Conservation (phyloP, 1,284 basidiomycete genomes). For the Ceratobasidium sp. region DNA sequence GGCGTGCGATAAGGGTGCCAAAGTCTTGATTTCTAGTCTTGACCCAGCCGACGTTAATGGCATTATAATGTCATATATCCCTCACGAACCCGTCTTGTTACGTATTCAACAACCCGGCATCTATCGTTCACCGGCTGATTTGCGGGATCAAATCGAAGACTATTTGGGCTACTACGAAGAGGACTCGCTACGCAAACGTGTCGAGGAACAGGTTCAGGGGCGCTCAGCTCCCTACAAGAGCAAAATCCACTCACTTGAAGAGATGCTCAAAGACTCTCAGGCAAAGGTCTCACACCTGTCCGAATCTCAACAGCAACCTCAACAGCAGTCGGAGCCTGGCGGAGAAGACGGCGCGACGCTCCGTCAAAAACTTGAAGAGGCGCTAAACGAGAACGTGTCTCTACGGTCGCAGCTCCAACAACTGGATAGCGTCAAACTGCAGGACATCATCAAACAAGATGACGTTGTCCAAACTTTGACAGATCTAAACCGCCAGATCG, state of each 20-base stretch:
- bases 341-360: not conserved
- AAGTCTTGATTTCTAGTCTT: conserved; percentile 6
- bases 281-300: conserved; percentile 1
- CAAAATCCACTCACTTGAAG: not conserved
- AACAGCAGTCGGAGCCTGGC: not conserved
- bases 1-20: not conserved
- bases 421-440: conserved; percentile 3
- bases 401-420: conserved; percentile 42
- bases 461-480: conserved; percentile 6
- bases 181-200: not conserved
- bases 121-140: not conserved
- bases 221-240: conserved; percentile 1
- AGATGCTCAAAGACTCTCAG: not conserved
- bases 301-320: not conserved
- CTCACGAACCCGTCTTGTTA: not conserved
- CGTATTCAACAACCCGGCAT: not conserved
- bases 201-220: not conserved
- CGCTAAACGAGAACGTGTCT: conserved; percentile 30
- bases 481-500: conserved; percentile 22
- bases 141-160: conserved; percentile 6
- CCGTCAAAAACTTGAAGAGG: conserved; percentile 12
- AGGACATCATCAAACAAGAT: conserved; percentile 29
- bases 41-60: conserved; percentile 2
- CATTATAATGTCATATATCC: conserved; percentile 11
- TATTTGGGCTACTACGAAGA: conserved; percentile 19